Percentiles rank a stretch among this genome's conserved stretches.
Evolutionary conservation across 208 protist genomes (phyloP).

Genomic region (Leishmania aethiopica): DNA sequence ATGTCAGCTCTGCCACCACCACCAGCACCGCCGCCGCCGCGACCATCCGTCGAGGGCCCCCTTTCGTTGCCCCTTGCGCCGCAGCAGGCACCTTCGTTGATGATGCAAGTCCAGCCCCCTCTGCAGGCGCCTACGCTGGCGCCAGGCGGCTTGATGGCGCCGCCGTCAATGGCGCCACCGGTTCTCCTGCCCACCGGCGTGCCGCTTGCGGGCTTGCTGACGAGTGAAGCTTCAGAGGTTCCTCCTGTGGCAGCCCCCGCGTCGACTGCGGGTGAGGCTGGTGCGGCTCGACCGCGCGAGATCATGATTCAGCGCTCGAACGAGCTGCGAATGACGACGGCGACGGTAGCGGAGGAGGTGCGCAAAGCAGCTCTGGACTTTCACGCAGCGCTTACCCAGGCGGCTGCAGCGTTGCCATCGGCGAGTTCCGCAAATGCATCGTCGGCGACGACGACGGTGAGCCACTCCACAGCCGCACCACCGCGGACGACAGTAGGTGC

Average conservation of each 20-base stretch:
- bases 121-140: not conserved
- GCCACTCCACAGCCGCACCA: not conserved
- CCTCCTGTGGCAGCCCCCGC: not conserved
- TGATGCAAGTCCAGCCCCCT: not conserved
- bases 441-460: not conserved
- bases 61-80: conserved; percentile 6
- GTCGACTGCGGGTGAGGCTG: conserved; percentile 3
- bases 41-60: not conserved
- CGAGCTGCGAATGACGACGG: conserved; percentile 37
- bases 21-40: not conserved
- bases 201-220: not conserved
- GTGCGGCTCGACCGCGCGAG: conserved; percentile 41
- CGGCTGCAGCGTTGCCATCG: not conserved
- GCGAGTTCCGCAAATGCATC: not conserved
- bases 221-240: not conserved
- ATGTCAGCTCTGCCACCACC: not conserved
- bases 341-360: conserved; percentile 28
- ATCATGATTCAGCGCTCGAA: conserved; percentile 67
- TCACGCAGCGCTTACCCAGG: conserved; percentile 10
- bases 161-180: not conserved
- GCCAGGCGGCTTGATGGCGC: not conserved
- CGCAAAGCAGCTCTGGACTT: conserved; percentile 29
- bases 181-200: conserved; percentile 3
- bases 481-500: not conserved
- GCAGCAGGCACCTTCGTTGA: not conserved